Percentiles rank a stretch among this genome's conserved stretches.
Evolutionary conservation across 176 grass and related monocot species (phyloP).

Genomic region (Sorghum bicolor): DNA sequence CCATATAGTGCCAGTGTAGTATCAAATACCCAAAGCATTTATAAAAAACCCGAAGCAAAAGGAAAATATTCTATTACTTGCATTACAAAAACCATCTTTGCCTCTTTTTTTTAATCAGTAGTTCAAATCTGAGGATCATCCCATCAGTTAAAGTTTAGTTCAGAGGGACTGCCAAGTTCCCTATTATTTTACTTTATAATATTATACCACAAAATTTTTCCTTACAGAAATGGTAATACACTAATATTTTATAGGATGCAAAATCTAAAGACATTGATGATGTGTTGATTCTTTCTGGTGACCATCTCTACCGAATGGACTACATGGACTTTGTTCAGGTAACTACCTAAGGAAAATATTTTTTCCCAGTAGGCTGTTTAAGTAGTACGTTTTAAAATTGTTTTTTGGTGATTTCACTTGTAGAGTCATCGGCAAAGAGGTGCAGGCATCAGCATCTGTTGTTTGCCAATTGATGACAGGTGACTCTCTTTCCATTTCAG

Average conservation of each 20-base stretch:
- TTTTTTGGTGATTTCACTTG: conserved; percentile 10
- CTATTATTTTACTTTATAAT: background rate
- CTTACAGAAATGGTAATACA: background rate
- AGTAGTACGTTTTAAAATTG: background rate
- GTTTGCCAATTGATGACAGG: conserved; percentile 73
- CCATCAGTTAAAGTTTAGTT: background rate
- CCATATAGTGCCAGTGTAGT: background rate
- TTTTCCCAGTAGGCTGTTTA: conserved; percentile 14
- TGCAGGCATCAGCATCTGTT: conserved; percentile 87
- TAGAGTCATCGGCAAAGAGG: conserved; percentile 72
- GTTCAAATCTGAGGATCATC: background rate
- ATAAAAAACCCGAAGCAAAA: background rate
- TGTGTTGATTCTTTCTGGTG: conserved; percentile 85
- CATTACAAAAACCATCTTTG: background rate
- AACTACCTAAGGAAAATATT: background rate
- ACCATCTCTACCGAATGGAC: conserved; percentile 91
- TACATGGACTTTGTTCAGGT: conserved; percentile 90
- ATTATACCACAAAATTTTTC: background rate
- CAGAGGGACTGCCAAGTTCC: background rate
- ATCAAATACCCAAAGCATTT: background rate
- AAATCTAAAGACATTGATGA: conserved; percentile 81
- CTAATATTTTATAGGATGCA: conserved; percentile 49
- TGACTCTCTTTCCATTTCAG: conserved; percentile 30
- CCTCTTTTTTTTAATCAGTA: background rate
- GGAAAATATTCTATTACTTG: background rate